Base-by-base conservation (phyloP, 805 yeast species). In the Candida taoyuanica region DNA sequence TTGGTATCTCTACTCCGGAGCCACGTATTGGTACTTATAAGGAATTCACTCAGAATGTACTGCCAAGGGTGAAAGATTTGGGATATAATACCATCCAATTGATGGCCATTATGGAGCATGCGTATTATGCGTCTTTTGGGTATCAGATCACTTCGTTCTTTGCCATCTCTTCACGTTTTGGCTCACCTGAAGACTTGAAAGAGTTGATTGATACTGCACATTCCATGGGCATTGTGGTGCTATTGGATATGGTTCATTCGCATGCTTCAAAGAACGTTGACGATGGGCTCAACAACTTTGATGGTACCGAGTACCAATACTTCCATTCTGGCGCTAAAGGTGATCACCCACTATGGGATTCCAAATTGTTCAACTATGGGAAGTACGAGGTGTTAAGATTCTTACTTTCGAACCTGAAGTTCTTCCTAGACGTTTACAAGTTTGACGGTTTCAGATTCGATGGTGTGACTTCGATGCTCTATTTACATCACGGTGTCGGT, bases 91-190 rank as follows among this genome's bases (percentile, higher is more conserved):
- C 95, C 5, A 83, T 91, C 52, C 98, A 91, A 64, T 70, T 91
- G 56, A 91, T 91, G 98, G 97, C 98, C 0, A 74, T 91, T 31
- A 91, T 91, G 98, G 98, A 91, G 63, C 98, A 91, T 60, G 98
- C 98, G 2, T 91, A 91, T 59, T 91, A 91, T 60, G 98, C 97
- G 1, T 86, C 96, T 2, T 91, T 91, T 59, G 98, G 98, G n/a
- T 91, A 91, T 60, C 98, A 91, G 62, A 80, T 91, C 19, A 89
- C 98, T 17, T 85, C 82, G 43, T 93, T 91, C 59, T 91, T 85
- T 59, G 97, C 98, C 2, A 71, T 75, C 17, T 80, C 93, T 37
- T 89, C 97, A 7, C 73, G 98, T 46, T 93, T 71, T 53, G 98
- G 98, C 20, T 78, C 96, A 0, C 98, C 98, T 3, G 98, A 93